These are phyloP conservation scores for Pythium dissotocum DNA, from an alignment of 352 stramenopile genomes.

Conservation along the genomic window DNA sequence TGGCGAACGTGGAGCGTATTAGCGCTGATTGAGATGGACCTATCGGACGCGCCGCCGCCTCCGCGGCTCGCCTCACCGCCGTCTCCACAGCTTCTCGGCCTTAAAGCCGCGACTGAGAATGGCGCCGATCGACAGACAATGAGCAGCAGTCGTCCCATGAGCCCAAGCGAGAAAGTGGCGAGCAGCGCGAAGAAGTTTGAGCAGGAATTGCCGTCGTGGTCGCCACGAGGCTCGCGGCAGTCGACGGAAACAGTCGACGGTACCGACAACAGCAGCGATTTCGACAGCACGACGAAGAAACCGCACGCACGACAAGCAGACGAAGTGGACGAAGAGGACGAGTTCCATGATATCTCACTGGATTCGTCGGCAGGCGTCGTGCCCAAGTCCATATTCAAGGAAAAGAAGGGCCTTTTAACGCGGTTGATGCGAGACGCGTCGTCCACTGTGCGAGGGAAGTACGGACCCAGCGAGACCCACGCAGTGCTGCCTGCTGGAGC, in stretches of 20 bases:
- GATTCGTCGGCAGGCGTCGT: slow-evolving; percentile 42
- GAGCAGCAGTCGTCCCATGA: neutral
- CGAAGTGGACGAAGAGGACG: slow-evolving; percentile 26
- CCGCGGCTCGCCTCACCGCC: neutral
- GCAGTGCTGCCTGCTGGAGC: slow-evolving; percentile 10
- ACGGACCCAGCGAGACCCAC: slow-evolving; percentile 23
- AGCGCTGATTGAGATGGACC: slow-evolving; percentile 4
- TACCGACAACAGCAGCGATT: neutral
- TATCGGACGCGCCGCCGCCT: slow-evolving; percentile 4
- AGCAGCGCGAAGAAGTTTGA: neutral
- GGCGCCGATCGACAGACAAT: neutral
- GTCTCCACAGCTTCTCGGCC: neutral
- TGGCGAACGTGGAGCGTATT: slow-evolving; percentile 4
- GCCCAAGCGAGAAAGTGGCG: neutral
- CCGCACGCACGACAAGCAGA: neutral
- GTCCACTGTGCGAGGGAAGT: slow-evolving; percentile 32
- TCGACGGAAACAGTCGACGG: slow-evolving; percentile 12
- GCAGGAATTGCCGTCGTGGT: slow-evolving; percentile 17
- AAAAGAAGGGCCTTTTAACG: slow-evolving; percentile 37
- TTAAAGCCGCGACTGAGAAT: neutral
- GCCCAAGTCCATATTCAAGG: slow-evolving; percentile 73
- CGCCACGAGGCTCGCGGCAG: slow-evolving; percentile 6
- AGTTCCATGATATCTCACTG: slow-evolving; percentile 34
- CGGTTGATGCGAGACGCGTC: slow-evolving; percentile 34
- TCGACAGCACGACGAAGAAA: neutral